Evolutionary conservation across 192 early-diverging fungal species (phyloP), one percentile per base, ranked within the genome.

Genomic region (Linnemannia hyalina): DNA sequence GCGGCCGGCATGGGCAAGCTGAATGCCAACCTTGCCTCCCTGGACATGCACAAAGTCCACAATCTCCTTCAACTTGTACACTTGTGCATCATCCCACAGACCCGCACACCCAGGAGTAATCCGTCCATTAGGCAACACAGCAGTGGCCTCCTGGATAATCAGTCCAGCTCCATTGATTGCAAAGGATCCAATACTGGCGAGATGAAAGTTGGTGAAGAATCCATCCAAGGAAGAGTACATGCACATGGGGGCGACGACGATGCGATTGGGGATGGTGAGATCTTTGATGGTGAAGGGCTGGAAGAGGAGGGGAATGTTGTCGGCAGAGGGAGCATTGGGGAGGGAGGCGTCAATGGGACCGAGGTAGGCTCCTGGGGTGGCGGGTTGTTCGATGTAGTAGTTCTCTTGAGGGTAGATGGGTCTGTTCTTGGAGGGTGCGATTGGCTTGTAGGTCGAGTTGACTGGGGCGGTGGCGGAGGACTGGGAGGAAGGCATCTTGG

Each of bases 181-280:
- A 74, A 88, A 96, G 63, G 95, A 91, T 52, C 95, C 93, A 36
- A 85, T 86, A 83, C 93, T 93, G 22, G 85, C 91, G 1, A 95
- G 65, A 70, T 96, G 94, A 70, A 91, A 95, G 81, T 95, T 92
- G 23, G 89, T 95, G 38, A 93, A 79, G 63, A 90, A 91, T 0
- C 95, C 96, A 80, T 95, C 93, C 16, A 91, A 74, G 8, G 91
- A 82, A 18, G 93, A 93, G 87, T 95, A 96, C 92, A 91, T 93
- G 89, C 96, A 97, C 96, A 97, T 97, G 68, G 97, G 97, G 32
- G 95, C 92, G 52, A 96, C 93, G 9, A 88, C 89, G 32, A 95
- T 83, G n/a, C 96, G 92, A 89, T 97, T 98, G 68, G 95, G 94
- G 75, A 96, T 89, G 23, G 91, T 94, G 47, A 95, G 72, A 3